phyloP scores from a whole-genome alignment of 1,284 basidiomycete genomes.

The Puccinia coronata region DNA sequence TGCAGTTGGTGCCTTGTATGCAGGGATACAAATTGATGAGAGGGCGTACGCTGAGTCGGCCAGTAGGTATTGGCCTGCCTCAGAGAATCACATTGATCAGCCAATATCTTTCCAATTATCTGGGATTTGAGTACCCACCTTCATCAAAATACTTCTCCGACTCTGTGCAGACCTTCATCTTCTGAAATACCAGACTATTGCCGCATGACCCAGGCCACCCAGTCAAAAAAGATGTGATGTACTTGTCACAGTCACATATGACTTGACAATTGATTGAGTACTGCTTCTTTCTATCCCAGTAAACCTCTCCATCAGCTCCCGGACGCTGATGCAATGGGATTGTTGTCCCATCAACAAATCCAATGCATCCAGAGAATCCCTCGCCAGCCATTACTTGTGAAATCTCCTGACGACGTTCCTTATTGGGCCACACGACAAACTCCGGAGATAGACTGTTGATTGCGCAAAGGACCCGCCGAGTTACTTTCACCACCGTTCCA shows the following conservation, averaged over 20 bases:
- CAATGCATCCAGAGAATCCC: slow-evolving; percentile 25
- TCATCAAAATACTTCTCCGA: background rate
- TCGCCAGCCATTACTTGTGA: background rate
- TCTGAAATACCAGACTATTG: background rate
- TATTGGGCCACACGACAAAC: slow-evolving; percentile 6
- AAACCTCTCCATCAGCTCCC: background rate
- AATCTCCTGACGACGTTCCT: background rate
- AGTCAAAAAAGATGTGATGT: slow-evolving; percentile 14
- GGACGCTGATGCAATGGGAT: background rate
- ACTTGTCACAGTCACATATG: slow-evolving; percentile 33
- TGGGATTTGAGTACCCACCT: background rate
- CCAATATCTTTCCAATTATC: background rate
- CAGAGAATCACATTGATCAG: background rate
- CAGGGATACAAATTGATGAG: background rate
- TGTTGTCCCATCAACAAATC: too few species aligned
- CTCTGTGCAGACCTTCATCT: background rate
- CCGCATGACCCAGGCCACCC: slow-evolving; percentile 18
- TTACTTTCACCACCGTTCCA: slow-evolving; percentile 14
- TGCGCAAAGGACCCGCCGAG: background rate
- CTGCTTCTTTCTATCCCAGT: background rate
- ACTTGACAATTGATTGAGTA: too few species aligned
- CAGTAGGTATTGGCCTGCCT: slow-evolving; percentile 2
- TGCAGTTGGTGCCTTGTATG: slow-evolving; percentile 3
- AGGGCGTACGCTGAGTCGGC: slow-evolving; percentile 14
- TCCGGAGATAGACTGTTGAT: background rate